phyloP scores from a whole-genome alignment of 805 yeast genomes.

The Lipomyces sp. region DNA sequence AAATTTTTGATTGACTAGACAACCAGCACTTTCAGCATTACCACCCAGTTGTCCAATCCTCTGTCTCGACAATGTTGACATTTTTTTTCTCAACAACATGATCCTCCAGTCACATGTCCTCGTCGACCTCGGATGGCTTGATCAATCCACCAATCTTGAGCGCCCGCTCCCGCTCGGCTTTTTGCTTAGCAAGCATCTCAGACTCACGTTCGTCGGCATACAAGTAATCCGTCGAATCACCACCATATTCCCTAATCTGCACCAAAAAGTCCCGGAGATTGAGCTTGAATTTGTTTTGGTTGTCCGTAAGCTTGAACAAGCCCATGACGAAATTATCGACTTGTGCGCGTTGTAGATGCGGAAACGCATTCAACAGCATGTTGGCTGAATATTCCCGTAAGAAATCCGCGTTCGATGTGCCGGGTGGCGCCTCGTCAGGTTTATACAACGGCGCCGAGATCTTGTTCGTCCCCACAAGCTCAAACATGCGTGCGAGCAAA shows the following conservation, averaged over 20 bases:
- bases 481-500: conserved; percentile 79
- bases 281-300: conserved; percentile 75
- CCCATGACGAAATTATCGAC: conserved; percentile 80
- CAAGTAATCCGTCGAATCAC: conserved; percentile 91
- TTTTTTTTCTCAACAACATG: conserved; percentile 5
- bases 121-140: conserved; percentile 83
- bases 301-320: conserved; percentile 69
- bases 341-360: conserved; percentile 84
- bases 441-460: conserved; percentile 79
- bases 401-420: conserved; percentile 79
- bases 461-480: conserved; percentile 75
- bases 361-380: conserved; percentile 87
- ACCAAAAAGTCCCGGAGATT: conserved; percentile 93
- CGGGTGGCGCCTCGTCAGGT: conserved; percentile 80
- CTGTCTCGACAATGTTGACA: not conserved
- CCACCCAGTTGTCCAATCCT: conserved; percentile 22
- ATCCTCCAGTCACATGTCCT: conserved; percentile 24
- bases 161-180: conserved; percentile 77
- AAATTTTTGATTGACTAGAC: not conserved
- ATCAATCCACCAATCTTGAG: conserved; percentile 88
- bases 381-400: conserved; percentile 80
- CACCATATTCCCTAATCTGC: conserved; percentile 94
- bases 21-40: conserved; percentile 11
- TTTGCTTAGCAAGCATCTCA: conserved; percentile 70
- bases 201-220: conserved; percentile 91